Evolutionary conservation across 768 basidiomycete species (phyloP).

Genomic region (Grammothele lineata): DNA sequence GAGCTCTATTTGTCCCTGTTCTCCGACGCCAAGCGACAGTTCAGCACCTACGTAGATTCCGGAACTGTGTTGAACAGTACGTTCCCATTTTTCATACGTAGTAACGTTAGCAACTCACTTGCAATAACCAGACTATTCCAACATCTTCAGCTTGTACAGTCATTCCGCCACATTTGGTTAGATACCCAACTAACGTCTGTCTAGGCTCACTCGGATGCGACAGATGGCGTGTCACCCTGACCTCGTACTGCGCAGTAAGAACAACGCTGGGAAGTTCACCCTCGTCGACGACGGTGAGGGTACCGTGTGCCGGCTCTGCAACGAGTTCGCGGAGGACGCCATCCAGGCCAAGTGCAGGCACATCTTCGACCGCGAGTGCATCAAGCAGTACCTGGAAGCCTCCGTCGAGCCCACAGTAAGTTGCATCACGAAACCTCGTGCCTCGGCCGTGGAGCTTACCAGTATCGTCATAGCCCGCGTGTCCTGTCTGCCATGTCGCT

Average conservation of each 20-base stretch:
- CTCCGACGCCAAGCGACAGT: constrained; percentile 89
- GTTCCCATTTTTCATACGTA: constrained; percentile 28
- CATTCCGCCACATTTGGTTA: neutral
- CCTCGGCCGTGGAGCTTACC: too few species aligned
- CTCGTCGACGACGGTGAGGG: constrained; percentile 63
- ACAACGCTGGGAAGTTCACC: constrained; percentile 60
- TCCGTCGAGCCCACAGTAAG: constrained; percentile 61
- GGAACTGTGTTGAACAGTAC: constrained; percentile 91
- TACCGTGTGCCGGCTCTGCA: constrained; percentile 91
- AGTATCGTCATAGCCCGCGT: constrained; percentile 59
- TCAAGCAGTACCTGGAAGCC: constrained; percentile 85
- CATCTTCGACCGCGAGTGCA: constrained; percentile 94
- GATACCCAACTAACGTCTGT: constrained; percentile 20
- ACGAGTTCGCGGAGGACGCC: constrained; percentile 95
- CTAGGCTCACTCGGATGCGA: constrained; percentile 88
- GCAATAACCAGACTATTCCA: constrained; percentile 66
- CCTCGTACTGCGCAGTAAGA: constrained; percentile 85
- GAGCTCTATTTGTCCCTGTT: constrained; percentile 91
- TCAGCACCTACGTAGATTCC: constrained; percentile 83
- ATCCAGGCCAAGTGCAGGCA: constrained; percentile 92
- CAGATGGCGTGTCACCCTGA: constrained; percentile 97
- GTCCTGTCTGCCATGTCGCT: constrained; percentile 91
- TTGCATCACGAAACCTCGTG: constrained; percentile 9
- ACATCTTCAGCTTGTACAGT: constrained; percentile 76
- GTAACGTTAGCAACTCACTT: neutral